Evolutionary conservation across 257 asterid genomes (phyloP), one percentile per base, ranked within the genome.

Genomic region (Apocynum venetum): DNA sequence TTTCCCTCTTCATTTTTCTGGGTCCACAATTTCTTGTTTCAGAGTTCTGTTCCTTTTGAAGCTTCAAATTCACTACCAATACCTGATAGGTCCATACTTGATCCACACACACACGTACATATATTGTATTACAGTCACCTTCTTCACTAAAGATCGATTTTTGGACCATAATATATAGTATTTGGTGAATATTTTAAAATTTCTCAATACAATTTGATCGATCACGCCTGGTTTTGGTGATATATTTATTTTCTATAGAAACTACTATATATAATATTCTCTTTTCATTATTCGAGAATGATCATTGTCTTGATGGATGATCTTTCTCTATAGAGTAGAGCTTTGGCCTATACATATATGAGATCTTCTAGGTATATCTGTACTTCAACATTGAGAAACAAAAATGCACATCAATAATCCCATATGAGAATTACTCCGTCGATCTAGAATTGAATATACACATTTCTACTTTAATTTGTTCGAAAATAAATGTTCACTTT

Each of bases 11-110:
- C 44, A 46, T 56, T 56, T 53, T 57, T 79, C 84, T 84, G 87
- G 90, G 90, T 80, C 91, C 93, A 88, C 90, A 57, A 72, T 56
- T 64, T 69, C 72, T 52, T 82, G 80, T 83, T 61, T 81, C 85
- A 85, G 88, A 86, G 95, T 75, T 66, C 88, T 38, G 90, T 90
- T 74, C 90, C 92, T 85, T 83, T 88, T 80, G 83, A 53, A 80
- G 48, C 86, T 52, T 86, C 85, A 73, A 40, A 53, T 76, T 72
- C 79, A 66, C 82, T 83, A 80, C 79, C 74, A 57, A 77, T 77
- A 40, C 46, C 10, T 40, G 74, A 61, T 41, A 74, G 75, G 79
- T 80, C 52, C 78, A 70, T 49, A 48, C 20, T 53, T 19, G 56
- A 51, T 53, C 59, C 20, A 53, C 59, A 12, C 19, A 8, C n/a